Evolutionary conservation across 306 rosid genomes (phyloP), one percentile per base, ranked within the genome.

Genomic region (Sphenostylis stenocarpa): DNA sequence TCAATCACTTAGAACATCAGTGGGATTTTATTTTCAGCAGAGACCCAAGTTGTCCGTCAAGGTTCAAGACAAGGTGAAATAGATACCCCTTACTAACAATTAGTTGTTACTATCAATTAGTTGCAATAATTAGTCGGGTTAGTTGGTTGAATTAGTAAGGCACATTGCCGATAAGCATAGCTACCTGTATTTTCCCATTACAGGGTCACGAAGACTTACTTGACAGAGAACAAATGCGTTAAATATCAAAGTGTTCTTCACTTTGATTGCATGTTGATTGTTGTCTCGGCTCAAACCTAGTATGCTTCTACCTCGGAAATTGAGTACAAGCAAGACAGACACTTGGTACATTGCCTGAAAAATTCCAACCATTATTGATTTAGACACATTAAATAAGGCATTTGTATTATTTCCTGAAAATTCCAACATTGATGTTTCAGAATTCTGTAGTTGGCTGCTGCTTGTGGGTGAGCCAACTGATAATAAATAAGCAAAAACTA

Each of bases 201-300:
- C 47, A 26, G n/a, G 20, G 43, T 28, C 51, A 38, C 1, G 55
- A 15, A 44, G 61, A 48, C 93, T 83, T 91, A 96, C 99, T 85
- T 96, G 99, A 70, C 89, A 90, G 69, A 96, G 85, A 77, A 96
- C 99, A 85, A 96, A 96, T 12, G 99, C 83, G 73, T 96, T 96
- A 86, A 96, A 96, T 84, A 96, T 96, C 88, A 96, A 31, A 1
- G 97, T 96, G 83, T 96, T 96, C 83, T 93, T 91, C 78, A 88
- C 84, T 90, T 68, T 81, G 70, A 16, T 78, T 1, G 90, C 94
- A 55, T 86, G 87, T 2, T 36, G 78, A 6, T 3, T 9, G 0
- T 5, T 0, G 24, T 84, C 82, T 53, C 53, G 82, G 67, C 58
- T 28, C 85, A 96, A 81, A 23, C 83, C 73, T 69, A 96, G 86